These are phyloP conservation scores for Phytophthora capsici DNA, from an alignment of 352 stramenopile genomes.

Conservation along the genomic window DNA sequence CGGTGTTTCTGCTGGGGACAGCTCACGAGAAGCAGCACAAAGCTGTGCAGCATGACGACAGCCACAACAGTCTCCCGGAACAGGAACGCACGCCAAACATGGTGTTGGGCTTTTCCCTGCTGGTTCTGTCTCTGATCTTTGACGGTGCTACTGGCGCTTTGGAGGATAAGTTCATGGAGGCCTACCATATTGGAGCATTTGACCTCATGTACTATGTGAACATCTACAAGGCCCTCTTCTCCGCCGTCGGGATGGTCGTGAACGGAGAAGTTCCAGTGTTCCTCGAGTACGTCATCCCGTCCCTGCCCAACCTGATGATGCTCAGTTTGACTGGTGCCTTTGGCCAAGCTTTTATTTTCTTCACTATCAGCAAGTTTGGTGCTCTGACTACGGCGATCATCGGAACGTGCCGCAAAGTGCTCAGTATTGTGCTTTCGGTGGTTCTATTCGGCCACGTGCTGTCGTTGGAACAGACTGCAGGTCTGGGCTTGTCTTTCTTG, in stretches of 20 bases:
- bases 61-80: slow-evolving; percentile 42
- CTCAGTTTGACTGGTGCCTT: slow-evolving; percentile 80
- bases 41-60: slow-evolving; percentile 48
- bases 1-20: slow-evolving; percentile 78
- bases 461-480: slow-evolving; percentile 66
- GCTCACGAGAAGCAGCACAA: slow-evolving; percentile 74
- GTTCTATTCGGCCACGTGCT: slow-evolving; percentile 83
- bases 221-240: slow-evolving; percentile 84
- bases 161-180: slow-evolving; percentile 84
- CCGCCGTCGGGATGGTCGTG: slow-evolving; percentile 68
- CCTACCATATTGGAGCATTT: slow-evolving; percentile 84
- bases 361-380: slow-evolving; percentile 88
- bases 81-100: slow-evolving; percentile 73
- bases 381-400: slow-evolving; percentile 87
- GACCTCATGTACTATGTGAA: slow-evolving; percentile 91
- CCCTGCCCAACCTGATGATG: slow-evolving; percentile 68
- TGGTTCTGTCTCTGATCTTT: slow-evolving; percentile 79
- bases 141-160: slow-evolving; percentile 82
- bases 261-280: slow-evolving; percentile 74
- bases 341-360: slow-evolving; percentile 88
- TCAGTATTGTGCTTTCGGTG: slow-evolving; percentile 88
- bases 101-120: slow-evolving; percentile 64
- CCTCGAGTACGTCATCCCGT: slow-evolving; percentile 64
- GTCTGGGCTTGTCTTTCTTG: slow-evolving; percentile 67
- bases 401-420: slow-evolving; percentile 85